A percentile compares a stretch with the other conserved stretches of the same genome.
Evolutionary conservation across 2,329 filamentous ascomycete species (phyloP).

Genomic region (Plectosphaerella plurivora): DNA sequence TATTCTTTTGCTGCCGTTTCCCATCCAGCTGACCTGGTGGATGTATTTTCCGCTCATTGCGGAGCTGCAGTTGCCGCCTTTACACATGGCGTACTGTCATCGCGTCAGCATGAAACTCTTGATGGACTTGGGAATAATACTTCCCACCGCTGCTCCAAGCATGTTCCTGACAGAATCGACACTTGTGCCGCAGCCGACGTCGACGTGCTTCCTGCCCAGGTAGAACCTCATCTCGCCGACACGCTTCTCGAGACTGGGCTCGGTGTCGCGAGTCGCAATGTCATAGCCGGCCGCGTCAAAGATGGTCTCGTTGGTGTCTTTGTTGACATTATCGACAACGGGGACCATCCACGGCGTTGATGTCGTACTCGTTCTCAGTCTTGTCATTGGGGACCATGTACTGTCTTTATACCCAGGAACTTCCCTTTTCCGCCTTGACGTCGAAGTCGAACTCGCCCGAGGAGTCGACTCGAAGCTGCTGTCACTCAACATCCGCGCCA

Average conservation of each 20-base stretch:
- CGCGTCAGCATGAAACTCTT: not conserved
- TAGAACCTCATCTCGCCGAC: not conserved
- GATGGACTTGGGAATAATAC: too few relatives aligned
- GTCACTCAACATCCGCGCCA: too few relatives aligned
- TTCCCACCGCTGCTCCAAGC: too few relatives aligned
- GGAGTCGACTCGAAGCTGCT: too few relatives aligned
- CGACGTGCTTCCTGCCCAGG: not conserved
- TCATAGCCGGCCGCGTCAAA: not conserved
- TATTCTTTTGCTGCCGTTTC: too few relatives aligned
- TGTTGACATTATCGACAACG: not conserved
- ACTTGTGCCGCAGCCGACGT: not conserved
- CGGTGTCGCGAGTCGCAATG: not conserved
- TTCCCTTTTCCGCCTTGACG: too few relatives aligned
- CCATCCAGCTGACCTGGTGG: too few relatives aligned
- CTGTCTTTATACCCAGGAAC: not conserved
- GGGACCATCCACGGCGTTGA: not conserved
- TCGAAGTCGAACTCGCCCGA: too few relatives aligned
- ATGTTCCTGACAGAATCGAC: too few relatives aligned
- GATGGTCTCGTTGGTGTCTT: conserved; percentile 1
- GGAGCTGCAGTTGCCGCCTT: too few relatives aligned
- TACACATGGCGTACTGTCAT: too few relatives aligned
- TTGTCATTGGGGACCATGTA: not conserved
- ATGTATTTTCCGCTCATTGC: too few relatives aligned
- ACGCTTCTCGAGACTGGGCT: not conserved
- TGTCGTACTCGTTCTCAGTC: not conserved